These are phyloP conservation scores for Phytopythium vexans DNA, from an alignment of 352 stramenopile species.

Conservation along the genomic window DNA sequence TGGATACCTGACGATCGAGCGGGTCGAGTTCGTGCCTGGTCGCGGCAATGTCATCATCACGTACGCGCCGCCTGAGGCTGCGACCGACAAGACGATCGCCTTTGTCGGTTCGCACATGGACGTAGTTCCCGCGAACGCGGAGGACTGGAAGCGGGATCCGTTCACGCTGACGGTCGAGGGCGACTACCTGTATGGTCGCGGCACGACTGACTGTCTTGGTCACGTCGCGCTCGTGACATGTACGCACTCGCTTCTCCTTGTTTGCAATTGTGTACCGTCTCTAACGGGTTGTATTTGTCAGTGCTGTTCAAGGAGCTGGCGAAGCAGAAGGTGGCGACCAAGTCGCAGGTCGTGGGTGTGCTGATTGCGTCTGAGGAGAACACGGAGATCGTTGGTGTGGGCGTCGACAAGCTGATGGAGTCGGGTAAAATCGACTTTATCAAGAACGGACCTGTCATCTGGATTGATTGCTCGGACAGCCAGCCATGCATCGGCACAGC, in stretches of 20 bases:
- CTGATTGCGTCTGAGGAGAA: constrained; percentile 89
- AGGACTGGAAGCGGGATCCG: constrained; percentile 83
- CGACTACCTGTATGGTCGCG: constrained; percentile 89
- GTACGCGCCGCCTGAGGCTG: constrained; percentile 63
- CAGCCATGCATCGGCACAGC: constrained; percentile 90
- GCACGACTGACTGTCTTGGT: constrained; percentile 90
- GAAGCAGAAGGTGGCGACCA: constrained; percentile 52
- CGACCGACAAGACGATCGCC: constrained; percentile 61
- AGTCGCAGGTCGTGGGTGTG: constrained; percentile 77
- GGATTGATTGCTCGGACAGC: constrained; percentile 88
- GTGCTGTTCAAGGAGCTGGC: constrained; percentile 73
- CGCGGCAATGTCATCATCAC: constrained; percentile 91
- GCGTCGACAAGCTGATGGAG: constrained; percentile 83
- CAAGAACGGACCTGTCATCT: constrained; percentile 90
- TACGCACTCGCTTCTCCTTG: constrained; percentile 7
- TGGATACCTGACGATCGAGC: constrained; percentile 62
- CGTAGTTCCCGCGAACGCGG: constrained; percentile 88
- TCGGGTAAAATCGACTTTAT: constrained; percentile 89
- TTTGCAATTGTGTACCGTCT: neutral
- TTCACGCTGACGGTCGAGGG: constrained; percentile 86
- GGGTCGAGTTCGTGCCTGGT: constrained; percentile 74
- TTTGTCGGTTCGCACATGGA: constrained; percentile 91
- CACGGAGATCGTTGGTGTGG: constrained; percentile 68
- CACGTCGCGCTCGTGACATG: constrained; percentile 89
- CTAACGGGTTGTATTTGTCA: constrained; percentile 4